Evolutionary conservation across 1,139 yeast species (phyloP).

Genomic region (Taphrina betulina): DNA sequence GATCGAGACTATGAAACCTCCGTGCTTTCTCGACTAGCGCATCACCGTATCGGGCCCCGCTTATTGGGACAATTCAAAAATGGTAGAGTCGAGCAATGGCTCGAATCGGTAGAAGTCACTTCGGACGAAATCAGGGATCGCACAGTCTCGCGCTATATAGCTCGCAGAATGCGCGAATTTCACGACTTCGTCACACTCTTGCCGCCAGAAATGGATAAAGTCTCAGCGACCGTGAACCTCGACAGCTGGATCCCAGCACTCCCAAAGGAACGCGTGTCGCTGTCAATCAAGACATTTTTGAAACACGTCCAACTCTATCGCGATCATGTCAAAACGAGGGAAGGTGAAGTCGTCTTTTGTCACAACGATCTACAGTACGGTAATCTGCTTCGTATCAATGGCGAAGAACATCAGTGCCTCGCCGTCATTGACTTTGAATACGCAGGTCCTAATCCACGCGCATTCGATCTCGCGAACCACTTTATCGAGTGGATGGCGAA

Average conservation of each 20-base stretch:
- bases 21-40: slow-evolving; percentile 68
- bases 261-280: slow-evolving; percentile 5
- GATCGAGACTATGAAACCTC: slow-evolving; percentile 80
- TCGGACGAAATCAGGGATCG: slow-evolving; percentile 72
- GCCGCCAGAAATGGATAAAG: slow-evolving; percentile 51
- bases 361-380: slow-evolving; percentile 98
- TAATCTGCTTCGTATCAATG: slow-evolving; percentile 56
- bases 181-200: slow-evolving; percentile 76
- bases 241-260: slow-evolving; percentile 68
- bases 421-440: slow-evolving; percentile 96
- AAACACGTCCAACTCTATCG: slow-evolving; percentile 53
- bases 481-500: slow-evolving; percentile 95
- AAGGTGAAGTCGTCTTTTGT: slow-evolving; percentile 42
- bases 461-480: slow-evolving; percentile 87
- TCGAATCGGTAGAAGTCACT: slow-evolving; percentile 73
- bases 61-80: slow-evolving; percentile 83
- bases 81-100: slow-evolving; percentile 88
- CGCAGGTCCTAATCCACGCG: slow-evolving; percentile 89
- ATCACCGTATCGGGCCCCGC: slow-evolving; percentile 81
- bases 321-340: slow-evolving; percentile 50
- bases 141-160: slow-evolving; percentile 77
- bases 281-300: slow-evolving; percentile 48
- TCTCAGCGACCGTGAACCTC: slow-evolving; percentile 62
- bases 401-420: slow-evolving; percentile 64
- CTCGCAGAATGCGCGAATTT: slow-evolving; percentile 93